These are phyloP conservation scores for Leccinum obscurum DNA, from an alignment of 768 basidiomycete genomes.

Conservation along the genomic window DNA sequence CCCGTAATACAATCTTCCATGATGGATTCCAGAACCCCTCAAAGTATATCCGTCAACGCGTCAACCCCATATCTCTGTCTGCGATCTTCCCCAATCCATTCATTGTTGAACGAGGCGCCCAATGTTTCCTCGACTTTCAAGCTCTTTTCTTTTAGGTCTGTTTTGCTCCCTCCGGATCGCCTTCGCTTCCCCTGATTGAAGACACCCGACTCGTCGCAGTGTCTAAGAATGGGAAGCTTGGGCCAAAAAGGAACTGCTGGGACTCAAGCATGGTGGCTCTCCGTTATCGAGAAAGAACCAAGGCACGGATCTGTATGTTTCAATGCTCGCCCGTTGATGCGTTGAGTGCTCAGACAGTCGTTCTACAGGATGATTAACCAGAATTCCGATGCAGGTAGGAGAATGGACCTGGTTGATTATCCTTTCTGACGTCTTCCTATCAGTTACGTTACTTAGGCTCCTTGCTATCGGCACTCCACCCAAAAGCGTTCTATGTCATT, in stretches of 20 bases:
- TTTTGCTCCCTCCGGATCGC: slow-evolving; percentile 15
- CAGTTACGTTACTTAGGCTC: slow-evolving; percentile 65
- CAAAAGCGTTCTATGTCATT: slow-evolving; percentile 73
- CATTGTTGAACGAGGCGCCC: not conserved
- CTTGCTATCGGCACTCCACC: slow-evolving; percentile 84
- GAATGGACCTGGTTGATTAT: slow-evolving; percentile 18
- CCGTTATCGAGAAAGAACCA: slow-evolving; percentile 39
- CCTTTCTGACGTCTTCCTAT: slow-evolving; percentile 3
- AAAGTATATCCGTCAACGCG: not conserved
- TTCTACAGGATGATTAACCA: slow-evolving; percentile 60
- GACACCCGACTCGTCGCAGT: slow-evolving; percentile 11
- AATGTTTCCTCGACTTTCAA: slow-evolving; percentile 17
- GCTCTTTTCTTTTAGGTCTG: slow-evolving; percentile 10
- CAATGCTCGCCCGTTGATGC: slow-evolving; percentile 15
- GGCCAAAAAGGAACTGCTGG: slow-evolving; percentile 24
- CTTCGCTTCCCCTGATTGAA: slow-evolving; percentile 20
- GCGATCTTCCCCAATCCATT: not conserved
- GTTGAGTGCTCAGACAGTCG: not conserved
- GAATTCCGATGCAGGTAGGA: slow-evolving; percentile 59
- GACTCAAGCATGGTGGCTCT: slow-evolving; percentile 46
- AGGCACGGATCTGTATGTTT: slow-evolving; percentile 53
- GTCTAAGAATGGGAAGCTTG: slow-evolving; percentile 46
- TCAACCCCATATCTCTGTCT: not conserved
- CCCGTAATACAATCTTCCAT: slow-evolving; percentile 1
- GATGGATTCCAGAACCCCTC: not conserved